Evolutionary conservation across 495 filamentous ascomycete species (phyloP).

Genomic region (Staphylotrichum tortipilum): DNA sequence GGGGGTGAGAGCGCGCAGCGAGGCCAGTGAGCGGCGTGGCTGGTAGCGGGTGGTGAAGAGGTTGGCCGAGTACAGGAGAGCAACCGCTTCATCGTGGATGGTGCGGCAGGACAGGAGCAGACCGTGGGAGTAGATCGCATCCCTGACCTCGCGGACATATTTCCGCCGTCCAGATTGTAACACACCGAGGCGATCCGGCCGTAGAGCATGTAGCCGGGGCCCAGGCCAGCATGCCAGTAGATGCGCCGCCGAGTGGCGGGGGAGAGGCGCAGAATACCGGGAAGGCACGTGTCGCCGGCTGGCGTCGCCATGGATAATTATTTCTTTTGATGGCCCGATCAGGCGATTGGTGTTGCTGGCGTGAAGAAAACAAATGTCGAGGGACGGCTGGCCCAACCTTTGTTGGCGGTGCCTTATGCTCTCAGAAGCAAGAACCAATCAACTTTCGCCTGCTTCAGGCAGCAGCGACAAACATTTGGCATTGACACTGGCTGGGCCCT

Average conservation of each 20-base stretch:
- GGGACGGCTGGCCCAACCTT: too few species aligned
- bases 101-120: constrained; percentile 1
- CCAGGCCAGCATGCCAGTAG: background rate
- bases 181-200: background rate
- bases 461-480: too few species aligned
- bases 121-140: background rate
- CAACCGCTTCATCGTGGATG: constrained; percentile 2
- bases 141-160: background rate
- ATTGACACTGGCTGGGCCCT: too few species aligned
- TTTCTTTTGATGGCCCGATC: too few species aligned
- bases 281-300: too few species aligned
- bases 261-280: constrained; percentile 1
- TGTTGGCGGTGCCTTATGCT: too few species aligned
- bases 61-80: constrained; percentile 1
- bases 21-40: background rate
- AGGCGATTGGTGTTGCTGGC: too few species aligned
- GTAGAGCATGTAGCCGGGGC: background rate
- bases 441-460: too few species aligned
- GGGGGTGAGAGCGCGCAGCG: background rate
- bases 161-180: background rate
- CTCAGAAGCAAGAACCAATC: too few species aligned
- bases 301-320: too few species aligned
- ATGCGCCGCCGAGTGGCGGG: background rate
- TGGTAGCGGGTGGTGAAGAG: constrained; percentile 1
- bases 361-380: too few species aligned